phyloP scores from a whole-genome alignment of 1,284 basidiomycete species.

The Golubevia sp. region DNA sequence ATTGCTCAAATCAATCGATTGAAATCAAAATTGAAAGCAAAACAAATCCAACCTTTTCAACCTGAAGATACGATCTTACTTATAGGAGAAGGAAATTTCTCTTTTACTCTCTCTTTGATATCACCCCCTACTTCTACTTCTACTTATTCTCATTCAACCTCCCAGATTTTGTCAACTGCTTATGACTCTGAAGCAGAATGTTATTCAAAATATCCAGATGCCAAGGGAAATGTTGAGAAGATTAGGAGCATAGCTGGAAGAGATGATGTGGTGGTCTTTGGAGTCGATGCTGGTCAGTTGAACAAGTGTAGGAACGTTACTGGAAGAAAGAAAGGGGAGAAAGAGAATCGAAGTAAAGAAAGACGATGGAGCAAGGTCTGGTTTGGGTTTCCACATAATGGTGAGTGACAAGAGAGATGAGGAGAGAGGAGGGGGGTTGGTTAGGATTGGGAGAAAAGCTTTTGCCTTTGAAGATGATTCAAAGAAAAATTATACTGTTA shows the following conservation, averaged over 20 bases:
- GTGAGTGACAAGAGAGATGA: constrained; percentile 4
- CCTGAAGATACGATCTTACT: constrained; percentile 49
- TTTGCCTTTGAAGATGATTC: no score
- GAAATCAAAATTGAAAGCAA: not conserved
- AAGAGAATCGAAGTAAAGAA: not conserved
- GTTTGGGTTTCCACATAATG: constrained; percentile 57
- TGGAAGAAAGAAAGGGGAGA: constrained; percentile 14
- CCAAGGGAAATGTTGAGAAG: constrained; percentile 30
- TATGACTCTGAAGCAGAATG: constrained; percentile 45
- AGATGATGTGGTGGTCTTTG: constrained; percentile 37
- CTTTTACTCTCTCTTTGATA: constrained; percentile 49
- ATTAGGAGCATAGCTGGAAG: constrained; percentile 34
- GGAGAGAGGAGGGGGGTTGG: no score
- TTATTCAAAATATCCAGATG: constrained; percentile 52
- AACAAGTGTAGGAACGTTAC: constrained; percentile 33
- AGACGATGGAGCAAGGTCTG: constrained; percentile 51
- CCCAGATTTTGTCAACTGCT: constrained; percentile 42
- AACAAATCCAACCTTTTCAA: constrained; percentile 27
- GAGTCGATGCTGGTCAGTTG: constrained; percentile 51
- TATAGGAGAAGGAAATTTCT: constrained; percentile 57
- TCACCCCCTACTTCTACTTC: constrained; percentile 1
- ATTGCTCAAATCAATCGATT: constrained; percentile 5
- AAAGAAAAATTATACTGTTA: no score
- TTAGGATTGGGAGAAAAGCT: no score
- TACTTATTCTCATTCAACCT: constrained; percentile 35